Base-by-base conservation (phyloP, 495 filamentous ascomycete species). In the Recurvomyces mirabilis region DNA sequence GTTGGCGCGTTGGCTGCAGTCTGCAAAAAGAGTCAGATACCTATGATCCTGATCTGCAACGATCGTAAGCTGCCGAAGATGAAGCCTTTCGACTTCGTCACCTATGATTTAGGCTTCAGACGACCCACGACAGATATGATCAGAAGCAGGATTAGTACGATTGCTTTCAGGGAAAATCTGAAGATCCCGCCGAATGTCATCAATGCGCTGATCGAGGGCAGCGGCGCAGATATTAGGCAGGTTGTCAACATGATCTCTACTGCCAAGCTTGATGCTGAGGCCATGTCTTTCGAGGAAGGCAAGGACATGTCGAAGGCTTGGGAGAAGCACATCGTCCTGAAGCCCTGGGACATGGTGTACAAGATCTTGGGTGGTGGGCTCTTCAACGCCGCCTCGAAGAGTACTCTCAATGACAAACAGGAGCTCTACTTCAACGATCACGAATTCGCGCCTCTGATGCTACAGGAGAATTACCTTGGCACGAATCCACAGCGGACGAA, bases 381-480 rank as follows among this genome's bases (percentile, higher is more conserved):
- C 67, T 99, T 95, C 55, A 74, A 80, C 29, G 73, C 74, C 11
- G 77, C 73, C 43, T 89, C 83, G 62, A 93, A 80, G 46, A 67
- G 82, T 6, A 89, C 86, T 0, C 65, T 96, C 35, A 95, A 94
- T 56, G 88, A 99, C 60, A 99, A 99, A 67, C 87, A 87, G 46
- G 88, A 96, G 64, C 77, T 99, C 1, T 99, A 99, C 64, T 99
- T 99, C 71, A 94, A 96, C 57, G 91, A 99, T 52, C 89, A 95
- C 54, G 91, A 99, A 54, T 89, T 95, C 61, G 93, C 84, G 56
- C 84, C 79, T 54, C 63, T 99, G 39, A 96, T 99, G 93, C 75
- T 99, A 46, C 89, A 99, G 59, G 91, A 99, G 61, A 96, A 99
- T 54, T 99, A 96, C 53, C 68, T 99, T 3, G 79, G 74, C 41